A percentile compares a stretch with the other conserved stretches of the same genome.
These are phyloP conservation scores for Phoma sp. DNA, from an alignment of 2,329 filamentous ascomycete species.

Conservation along the genomic window DNA sequence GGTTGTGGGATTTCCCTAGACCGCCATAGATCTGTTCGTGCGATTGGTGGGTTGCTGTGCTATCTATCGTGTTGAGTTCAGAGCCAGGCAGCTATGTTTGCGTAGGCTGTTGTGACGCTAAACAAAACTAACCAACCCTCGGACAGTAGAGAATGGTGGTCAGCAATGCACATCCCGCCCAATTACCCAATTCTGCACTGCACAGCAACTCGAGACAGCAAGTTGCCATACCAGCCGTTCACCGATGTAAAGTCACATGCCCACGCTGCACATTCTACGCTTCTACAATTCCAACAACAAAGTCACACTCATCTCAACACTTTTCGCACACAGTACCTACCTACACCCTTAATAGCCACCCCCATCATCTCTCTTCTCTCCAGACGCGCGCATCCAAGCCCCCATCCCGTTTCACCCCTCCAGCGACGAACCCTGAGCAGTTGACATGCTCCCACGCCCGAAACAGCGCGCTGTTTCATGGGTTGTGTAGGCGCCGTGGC, in stretches of 20 bases:
- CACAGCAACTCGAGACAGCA: too few species aligned
- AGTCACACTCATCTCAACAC: conserved; percentile 1
- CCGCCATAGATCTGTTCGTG: not conserved
- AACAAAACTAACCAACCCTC: too few species aligned
- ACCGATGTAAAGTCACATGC: too few species aligned
- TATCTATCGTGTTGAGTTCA: not conserved
- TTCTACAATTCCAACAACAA: not conserved
- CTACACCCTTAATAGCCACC: too few species aligned
- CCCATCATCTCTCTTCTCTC: not conserved
- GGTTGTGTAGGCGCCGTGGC: conserved; percentile 3
- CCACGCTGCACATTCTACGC: too few species aligned
- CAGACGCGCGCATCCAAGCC: conserved; percentile 3
- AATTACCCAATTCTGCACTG: too few species aligned
- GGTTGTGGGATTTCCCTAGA: not conserved
- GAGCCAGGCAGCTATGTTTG: not conserved
- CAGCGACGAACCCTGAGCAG: conserved; percentile 13
- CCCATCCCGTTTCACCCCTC: conserved; percentile 19
- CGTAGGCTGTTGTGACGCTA: not conserved
- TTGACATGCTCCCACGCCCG: not conserved
- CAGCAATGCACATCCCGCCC: too few species aligned
- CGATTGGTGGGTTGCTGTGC: not conserved
- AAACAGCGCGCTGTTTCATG: conserved; percentile 15
- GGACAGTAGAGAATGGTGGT: too few species aligned
- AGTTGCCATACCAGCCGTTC: too few species aligned
- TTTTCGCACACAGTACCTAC: too few species aligned